Evolutionary conservation across 1,284 basidiomycete genomes (phyloP).

Genomic region (Cryptococcus floricola): DNA sequence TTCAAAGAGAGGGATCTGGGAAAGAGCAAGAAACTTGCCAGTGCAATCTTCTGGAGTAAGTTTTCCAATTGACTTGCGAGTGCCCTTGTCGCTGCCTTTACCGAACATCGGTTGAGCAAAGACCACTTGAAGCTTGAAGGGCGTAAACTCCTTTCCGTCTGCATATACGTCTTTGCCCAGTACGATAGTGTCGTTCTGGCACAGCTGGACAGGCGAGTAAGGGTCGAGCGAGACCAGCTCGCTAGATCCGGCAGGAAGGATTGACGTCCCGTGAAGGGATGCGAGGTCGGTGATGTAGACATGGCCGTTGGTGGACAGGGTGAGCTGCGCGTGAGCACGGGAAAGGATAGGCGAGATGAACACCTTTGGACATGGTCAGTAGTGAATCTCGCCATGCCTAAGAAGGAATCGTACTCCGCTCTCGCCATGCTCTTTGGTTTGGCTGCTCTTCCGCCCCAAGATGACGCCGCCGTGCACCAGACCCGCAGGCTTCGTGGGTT

Average conservation of each 20-base stretch:
- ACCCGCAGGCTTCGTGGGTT: background rate
- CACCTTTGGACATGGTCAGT: constrained; percentile 5
- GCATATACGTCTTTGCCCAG: constrained; percentile 24
- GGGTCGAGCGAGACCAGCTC: background rate
- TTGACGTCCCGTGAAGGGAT: constrained; percentile 30
- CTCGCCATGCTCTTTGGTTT: background rate
- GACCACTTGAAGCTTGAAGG: constrained; percentile 11
- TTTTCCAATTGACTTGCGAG: constrained; percentile 5
- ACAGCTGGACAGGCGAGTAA: constrained; percentile 16
- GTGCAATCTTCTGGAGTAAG: background rate
- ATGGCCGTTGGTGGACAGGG: constrained; percentile 19
- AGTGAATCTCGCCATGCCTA: no score
- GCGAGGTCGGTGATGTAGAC: constrained; percentile 30
- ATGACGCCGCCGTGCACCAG: constrained; percentile 9
- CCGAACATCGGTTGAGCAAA: constrained; percentile 15
- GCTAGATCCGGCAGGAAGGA: constrained; percentile 1
- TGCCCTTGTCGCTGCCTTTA: background rate
- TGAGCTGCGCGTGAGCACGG: constrained; percentile 28
- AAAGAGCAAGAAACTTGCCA: constrained; percentile 1
- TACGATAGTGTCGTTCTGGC: constrained; percentile 23
- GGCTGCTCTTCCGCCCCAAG: constrained; percentile 12
- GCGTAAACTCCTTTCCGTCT: constrained; percentile 1
- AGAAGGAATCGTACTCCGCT: background rate
- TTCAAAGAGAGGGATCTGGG: background rate
- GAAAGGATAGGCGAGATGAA: constrained; percentile 31